These are phyloP conservation scores for Phytophthora meadii DNA, from an alignment of 352 stramenopile species.

Conservation along the genomic window DNA sequence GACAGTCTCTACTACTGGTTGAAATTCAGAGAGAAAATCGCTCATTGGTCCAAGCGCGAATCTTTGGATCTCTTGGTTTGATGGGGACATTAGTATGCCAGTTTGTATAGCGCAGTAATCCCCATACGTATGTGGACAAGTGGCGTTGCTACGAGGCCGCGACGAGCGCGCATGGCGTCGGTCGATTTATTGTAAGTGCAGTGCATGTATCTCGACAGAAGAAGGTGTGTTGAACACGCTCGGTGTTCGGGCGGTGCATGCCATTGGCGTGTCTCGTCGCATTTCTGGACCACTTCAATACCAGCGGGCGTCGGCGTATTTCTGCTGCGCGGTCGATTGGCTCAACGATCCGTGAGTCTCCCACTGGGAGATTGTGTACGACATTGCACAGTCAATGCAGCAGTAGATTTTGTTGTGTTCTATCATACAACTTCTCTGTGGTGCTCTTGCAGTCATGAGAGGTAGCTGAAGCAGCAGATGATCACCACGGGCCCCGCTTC, in stretches of 20 bases:
- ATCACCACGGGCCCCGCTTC: neutral
- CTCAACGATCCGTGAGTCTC: too few relatives aligned
- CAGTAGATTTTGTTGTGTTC: neutral
- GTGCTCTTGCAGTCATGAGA: too few relatives aligned
- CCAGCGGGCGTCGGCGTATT: neutral
- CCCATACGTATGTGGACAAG: neutral
- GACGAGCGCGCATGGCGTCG: neutral
- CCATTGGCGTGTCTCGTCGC: conserved; percentile 8
- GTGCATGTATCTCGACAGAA: too few relatives aligned
- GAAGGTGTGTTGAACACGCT: too few relatives aligned
- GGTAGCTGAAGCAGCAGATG: neutral
- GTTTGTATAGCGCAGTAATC: conserved; percentile 15
- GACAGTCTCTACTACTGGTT: conserved; percentile 7
- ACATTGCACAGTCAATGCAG: too few relatives aligned
- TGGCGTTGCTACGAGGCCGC: neutral
- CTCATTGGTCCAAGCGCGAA: conserved; percentile 15
- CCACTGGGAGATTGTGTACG: too few relatives aligned
- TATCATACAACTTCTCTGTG: too few relatives aligned
- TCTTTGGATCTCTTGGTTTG: conserved; percentile 14
- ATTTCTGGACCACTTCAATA: conserved; percentile 29
- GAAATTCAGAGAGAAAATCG: neutral
- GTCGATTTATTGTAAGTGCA: neutral
- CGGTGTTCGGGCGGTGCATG: neutral
- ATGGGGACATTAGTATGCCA: neutral
- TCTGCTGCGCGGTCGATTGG: neutral